Evolutionary conservation across 306 rosid species (phyloP).

Genomic region (Corylus avellana): DNA sequence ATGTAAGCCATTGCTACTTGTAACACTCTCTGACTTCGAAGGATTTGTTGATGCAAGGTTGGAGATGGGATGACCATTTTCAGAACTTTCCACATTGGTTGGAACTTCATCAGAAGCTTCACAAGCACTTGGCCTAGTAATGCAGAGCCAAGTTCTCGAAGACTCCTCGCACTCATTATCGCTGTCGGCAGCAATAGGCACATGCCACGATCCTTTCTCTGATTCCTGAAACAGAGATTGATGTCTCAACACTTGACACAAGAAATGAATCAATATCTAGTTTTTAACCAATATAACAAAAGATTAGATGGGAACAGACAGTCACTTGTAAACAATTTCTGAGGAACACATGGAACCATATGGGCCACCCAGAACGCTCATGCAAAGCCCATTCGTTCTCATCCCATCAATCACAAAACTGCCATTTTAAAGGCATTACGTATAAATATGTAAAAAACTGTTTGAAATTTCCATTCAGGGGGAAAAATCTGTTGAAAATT

Average conservation of each 20-base stretch:
- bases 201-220: slow-evolving; percentile 83
- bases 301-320: background rate
- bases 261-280: slow-evolving; percentile 5
- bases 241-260: slow-evolving; percentile 10
- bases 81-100: slow-evolving; percentile 24
- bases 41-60: background rate
- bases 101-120: slow-evolving; percentile 19
- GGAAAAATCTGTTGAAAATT: background rate
- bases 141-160: slow-evolving; percentile 72
- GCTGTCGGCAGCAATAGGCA: slow-evolving; percentile 51
- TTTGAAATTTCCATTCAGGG: background rate
- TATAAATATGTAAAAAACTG: background rate
- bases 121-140: slow-evolving; percentile 45
- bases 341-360: background rate
- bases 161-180: slow-evolving; percentile 30
- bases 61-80: slow-evolving; percentile 22
- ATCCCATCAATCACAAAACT: background rate
- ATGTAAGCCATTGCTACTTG: slow-evolving; percentile 1
- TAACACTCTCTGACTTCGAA: slow-evolving; percentile 19
- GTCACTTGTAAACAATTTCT: background rate
- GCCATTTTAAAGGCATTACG: background rate
- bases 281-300: background rate
- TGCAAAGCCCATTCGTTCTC: background rate
- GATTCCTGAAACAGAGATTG: slow-evolving; percentile 63
- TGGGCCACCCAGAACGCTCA: background rate